Conservation (phyloP, 345 rosid species). For the Eucalyptus erythrocorys region DNA sequence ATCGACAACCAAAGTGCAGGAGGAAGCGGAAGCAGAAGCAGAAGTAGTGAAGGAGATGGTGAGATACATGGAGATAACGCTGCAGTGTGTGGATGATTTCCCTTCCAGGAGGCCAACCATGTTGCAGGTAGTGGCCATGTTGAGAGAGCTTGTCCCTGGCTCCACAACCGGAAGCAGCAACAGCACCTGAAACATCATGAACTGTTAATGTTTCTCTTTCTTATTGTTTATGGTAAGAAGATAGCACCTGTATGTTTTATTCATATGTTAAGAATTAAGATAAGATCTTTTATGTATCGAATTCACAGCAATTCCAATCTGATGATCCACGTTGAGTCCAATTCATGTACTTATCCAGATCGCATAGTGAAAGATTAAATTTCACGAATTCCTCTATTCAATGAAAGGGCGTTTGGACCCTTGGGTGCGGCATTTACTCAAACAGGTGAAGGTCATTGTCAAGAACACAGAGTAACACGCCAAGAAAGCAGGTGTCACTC, state of each 20-base stretch:
- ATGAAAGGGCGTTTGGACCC: neutral
- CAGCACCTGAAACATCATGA: neutral
- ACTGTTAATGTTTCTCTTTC: neutral
- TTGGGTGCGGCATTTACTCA: neutral
- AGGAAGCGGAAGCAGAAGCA: neutral
- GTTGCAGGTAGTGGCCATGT: conserved; percentile 1
- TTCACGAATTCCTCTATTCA: neutral
- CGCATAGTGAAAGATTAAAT: neutral
- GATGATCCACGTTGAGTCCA: neutral
- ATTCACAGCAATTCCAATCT: neutral
- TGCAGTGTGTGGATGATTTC: conserved; percentile 1
- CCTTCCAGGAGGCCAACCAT: neutral
- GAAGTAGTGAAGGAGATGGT: conserved; percentile 7
- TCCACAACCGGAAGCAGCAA: neutral
- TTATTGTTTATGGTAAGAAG: neutral
- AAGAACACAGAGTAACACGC: neutral
- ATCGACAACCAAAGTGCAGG: neutral
- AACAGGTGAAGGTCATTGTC: neutral
- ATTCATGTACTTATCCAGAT: neutral
- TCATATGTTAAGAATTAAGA: neutral
- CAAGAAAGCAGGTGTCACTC: neutral
- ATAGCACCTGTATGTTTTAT: neutral
- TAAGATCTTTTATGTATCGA: neutral
- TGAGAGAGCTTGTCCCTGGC: neutral
- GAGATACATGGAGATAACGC: neutral